Evolutionary conservation across 1,284 basidiomycete genomes (phyloP).

Genomic region (Fistulinella cinereoalba): DNA sequence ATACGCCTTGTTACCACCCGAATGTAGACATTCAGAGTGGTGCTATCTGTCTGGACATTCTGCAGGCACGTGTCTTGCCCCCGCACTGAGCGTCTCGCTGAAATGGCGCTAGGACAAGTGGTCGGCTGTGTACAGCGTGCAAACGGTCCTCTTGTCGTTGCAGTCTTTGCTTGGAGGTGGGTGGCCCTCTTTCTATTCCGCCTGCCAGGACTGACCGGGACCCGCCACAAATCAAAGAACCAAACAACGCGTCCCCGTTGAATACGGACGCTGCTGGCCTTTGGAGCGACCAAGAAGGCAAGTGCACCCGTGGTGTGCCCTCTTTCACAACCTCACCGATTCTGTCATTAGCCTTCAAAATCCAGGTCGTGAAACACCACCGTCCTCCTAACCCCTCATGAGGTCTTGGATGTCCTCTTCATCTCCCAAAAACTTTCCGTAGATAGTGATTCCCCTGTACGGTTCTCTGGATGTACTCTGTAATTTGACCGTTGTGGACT

Average conservation of each 20-base stretch:
- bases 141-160: slow-evolving; percentile 82
- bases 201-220: background rate
- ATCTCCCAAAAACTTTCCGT: slow-evolving; percentile 3
- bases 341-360: slow-evolving; percentile 57
- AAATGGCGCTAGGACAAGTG: slow-evolving; percentile 68
- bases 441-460: slow-evolving; percentile 16
- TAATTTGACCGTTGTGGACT: slow-evolving; percentile 4
- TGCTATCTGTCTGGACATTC: slow-evolving; percentile 81
- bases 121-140: slow-evolving; percentile 87
- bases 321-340: background rate
- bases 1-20: slow-evolving; percentile 82
- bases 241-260: slow-evolving; percentile 84
- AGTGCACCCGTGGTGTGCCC: slow-evolving; percentile 14
- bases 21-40: slow-evolving; percentile 80
- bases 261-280: slow-evolving; percentile 79
- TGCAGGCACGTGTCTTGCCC: slow-evolving; percentile 52
- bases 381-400: slow-evolving; percentile 53
- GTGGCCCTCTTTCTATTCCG: slow-evolving; percentile 17
- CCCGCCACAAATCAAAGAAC: slow-evolving; percentile 50
- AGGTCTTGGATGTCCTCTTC: slow-evolving; percentile 4
- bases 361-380: slow-evolving; percentile 71
- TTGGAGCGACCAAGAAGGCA: slow-evolving; percentile 70
- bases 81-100: slow-evolving; percentile 8
- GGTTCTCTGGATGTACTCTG: slow-evolving; percentile 3
- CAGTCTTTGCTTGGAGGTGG: slow-evolving; percentile 81